Evolutionary conservation across 768 basidiomycete species (phyloP).

Genomic region (Leccinum barrowsii): DNA sequence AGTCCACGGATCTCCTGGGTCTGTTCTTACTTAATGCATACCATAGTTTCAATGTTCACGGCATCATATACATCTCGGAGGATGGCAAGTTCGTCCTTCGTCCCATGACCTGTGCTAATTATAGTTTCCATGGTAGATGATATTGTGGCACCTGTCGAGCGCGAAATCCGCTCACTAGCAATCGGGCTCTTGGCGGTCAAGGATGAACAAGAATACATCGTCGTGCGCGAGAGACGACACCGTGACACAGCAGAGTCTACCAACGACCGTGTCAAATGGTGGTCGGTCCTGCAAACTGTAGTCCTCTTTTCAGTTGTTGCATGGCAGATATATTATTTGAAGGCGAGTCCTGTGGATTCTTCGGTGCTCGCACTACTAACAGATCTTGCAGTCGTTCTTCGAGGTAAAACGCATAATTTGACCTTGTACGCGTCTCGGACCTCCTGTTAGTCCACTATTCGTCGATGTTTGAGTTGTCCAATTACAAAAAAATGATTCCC

Average conservation of each 20-base stretch:
- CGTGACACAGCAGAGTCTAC: constrained; percentile 92
- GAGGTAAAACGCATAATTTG: constrained; percentile 89
- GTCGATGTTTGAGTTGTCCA: neutral
- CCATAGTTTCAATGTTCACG: constrained; percentile 51
- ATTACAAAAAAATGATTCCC: neutral
- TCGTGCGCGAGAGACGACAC: constrained; percentile 88
- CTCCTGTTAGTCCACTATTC: neutral
- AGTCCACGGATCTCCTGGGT: neutral
- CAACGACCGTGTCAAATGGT: constrained; percentile 97
- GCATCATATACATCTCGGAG: constrained; percentile 89
- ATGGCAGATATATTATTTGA: constrained; percentile 98
- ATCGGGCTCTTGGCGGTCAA: constrained; percentile 84
- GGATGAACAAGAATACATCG: constrained; percentile 99
- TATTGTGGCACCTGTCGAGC: constrained; percentile 91
- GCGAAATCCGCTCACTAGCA: constrained; percentile 85
- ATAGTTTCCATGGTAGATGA: constrained; percentile 42
- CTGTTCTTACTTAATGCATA: neutral
- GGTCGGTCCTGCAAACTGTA: constrained; percentile 88
- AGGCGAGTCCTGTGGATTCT: constrained; percentile 43
- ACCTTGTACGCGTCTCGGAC: constrained; percentile 12
- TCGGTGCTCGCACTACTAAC: constrained; percentile 1
- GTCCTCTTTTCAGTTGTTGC: constrained; percentile 88
- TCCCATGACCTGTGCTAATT: neutral
- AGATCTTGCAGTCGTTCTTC: constrained; percentile 65
- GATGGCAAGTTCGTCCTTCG: constrained; percentile 53